A percentile compares a stretch with the other conserved stretches of the same genome.
Conservation (phyloP, 225 moss, liverwort and hornwort species). For the Lunularia cruciata region DNA sequence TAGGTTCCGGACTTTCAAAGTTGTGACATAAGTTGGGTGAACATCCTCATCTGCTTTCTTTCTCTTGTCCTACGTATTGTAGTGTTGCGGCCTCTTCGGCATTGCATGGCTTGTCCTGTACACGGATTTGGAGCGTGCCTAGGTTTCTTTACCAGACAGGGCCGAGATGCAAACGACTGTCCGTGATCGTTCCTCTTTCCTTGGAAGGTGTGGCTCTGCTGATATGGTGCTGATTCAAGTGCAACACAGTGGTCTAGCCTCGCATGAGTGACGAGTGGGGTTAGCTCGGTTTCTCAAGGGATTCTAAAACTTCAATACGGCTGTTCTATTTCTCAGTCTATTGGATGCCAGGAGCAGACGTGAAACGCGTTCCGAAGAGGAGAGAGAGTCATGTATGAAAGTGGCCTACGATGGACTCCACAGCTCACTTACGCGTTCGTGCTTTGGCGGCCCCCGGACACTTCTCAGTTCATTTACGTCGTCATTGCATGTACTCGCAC, state of each 20-base stretch:
- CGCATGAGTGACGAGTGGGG: constrained; percentile 4
- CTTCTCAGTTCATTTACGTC: constrained; percentile 18
- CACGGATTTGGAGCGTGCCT: neutral
- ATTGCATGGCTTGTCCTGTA: constrained; percentile 21
- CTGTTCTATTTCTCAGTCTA: constrained; percentile 21
- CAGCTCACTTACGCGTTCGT: constrained; percentile 64
- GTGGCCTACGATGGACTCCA: constrained; percentile 47
- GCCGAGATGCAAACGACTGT: constrained; percentile 3
- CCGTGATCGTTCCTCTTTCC: neutral
- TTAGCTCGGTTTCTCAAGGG: constrained; percentile 5
- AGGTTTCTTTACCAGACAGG: neutral
- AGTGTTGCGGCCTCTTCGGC: constrained; percentile 13
- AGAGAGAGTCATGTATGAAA: constrained; percentile 57
- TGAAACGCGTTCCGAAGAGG: constrained; percentile 39
- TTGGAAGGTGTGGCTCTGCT: neutral
- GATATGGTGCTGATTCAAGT: neutral
- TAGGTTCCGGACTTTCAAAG: constrained; percentile 19
- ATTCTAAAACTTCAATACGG: constrained; percentile 19
- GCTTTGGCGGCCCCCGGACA: constrained; percentile 94
- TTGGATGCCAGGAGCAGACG: constrained; percentile 56
- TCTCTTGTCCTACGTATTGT: neutral
- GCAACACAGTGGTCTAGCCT: neutral
- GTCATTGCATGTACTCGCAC: constrained; percentile 28
- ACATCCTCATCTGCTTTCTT: neutral
- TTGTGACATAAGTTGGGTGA: neutral